Evolutionary conservation across 352 stramenopile genomes (phyloP).

Genomic region (Globisporangium spiculum): DNA sequence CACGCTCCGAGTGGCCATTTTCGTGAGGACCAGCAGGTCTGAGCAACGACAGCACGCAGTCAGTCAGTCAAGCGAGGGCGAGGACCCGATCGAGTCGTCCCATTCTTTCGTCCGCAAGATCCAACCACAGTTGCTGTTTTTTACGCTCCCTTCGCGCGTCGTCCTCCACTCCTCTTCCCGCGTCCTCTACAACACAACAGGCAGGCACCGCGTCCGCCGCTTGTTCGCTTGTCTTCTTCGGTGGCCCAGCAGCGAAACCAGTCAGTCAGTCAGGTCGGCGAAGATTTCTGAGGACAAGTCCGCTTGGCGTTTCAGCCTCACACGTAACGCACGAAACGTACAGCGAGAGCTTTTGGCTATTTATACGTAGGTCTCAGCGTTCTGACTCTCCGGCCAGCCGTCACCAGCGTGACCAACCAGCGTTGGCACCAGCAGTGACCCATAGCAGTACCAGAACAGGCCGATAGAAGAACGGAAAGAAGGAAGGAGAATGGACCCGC

Average conservation of each 20-base stretch:
- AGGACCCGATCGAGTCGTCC: too few relatives aligned
- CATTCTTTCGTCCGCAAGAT: not conserved
- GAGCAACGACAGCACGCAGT: too few relatives aligned
- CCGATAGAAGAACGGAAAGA: not conserved
- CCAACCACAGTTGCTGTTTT: not conserved
- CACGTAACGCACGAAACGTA: not conserved
- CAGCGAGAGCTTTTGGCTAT: not conserved
- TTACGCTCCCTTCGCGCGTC: too few relatives aligned
- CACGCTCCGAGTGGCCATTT: too few relatives aligned
- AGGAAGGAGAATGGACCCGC: not conserved
- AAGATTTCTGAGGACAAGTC: not conserved
- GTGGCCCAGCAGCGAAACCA: not conserved
- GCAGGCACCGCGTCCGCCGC: too few relatives aligned
- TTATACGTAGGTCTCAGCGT: not conserved
- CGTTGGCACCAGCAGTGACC: not conserved
- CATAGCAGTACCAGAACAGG: not conserved
- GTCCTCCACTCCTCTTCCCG: not conserved
- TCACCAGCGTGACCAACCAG: not conserved
- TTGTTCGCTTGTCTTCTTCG: not conserved
- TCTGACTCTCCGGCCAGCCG: not conserved
- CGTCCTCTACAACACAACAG: not conserved
- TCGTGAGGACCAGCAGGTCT: too few relatives aligned
- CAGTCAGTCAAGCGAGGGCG: too few relatives aligned
- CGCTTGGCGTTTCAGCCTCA: not conserved
- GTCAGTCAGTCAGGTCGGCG: not conserved